Evolutionary conservation across 2,329 filamentous ascomycete genomes (phyloP), one percentile per base, ranked within the genome.

Genomic region (Xylaria sp.): DNA sequence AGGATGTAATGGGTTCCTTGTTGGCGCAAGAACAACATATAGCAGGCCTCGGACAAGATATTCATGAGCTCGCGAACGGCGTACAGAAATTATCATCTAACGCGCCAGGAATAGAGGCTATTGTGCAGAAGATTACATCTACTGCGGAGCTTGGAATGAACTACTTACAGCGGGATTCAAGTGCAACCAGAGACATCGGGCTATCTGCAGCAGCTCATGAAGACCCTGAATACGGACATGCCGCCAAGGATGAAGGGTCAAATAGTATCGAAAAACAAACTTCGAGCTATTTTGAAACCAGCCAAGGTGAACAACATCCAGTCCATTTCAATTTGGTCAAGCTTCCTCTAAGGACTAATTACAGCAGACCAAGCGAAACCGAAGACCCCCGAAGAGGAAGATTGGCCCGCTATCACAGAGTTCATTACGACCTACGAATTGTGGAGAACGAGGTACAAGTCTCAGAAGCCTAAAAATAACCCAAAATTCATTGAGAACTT

Each of bases 401-500:
- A 51, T 34, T 65, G 62, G 58, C 65, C 68, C n/a, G 65, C 56
- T 20, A 63, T 69, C 25, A 32, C n/a, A 4, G 60, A 66, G 5
- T 72, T 72, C 18, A 12, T 65, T 51, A 51, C 68, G 12, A 68
- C 68, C 12, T 76, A 74, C 59, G 67, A 74, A 59, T 44, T 68
- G n/a, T 76, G 67, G 52, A 68, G 63, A 34, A 61, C 57, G 28
- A 65, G 50, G 1, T 76, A 76, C 50, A 74, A 69, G 44, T 65
- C 69, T 2, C 65, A 72, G 48, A 65, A 62, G 2, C 71, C 72
- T 5, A 60, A 68, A 25, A 72, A 66, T 48, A 71, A 76, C 3
- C 20, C 60, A 6, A 48, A 64, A 3, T 76, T 76, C 46, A 74
- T 76, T 60, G 55, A 64, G 48, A 48, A 63, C 5, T 75, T 72